Conservation (phyloP, 306 rosid genomes). For the Begonia masoniana region DNA sequence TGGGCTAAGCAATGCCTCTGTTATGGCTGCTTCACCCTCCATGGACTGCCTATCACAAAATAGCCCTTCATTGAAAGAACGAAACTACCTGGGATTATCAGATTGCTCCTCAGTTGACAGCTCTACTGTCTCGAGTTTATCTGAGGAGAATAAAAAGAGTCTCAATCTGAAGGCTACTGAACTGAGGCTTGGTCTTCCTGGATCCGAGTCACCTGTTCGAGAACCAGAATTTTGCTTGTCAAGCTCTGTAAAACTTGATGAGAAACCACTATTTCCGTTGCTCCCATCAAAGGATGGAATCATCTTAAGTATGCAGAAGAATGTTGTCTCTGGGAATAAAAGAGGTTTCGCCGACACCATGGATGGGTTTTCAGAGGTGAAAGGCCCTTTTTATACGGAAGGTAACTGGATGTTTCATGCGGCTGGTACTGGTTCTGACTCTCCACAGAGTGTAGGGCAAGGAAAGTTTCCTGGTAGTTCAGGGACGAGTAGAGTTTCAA, state of each 20-base stretch:
- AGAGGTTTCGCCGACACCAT: conserved; percentile 81
- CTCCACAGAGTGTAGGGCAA: conserved; percentile 28
- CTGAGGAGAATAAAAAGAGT: conserved; percentile 36
- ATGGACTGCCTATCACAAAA: conserved; percentile 46
- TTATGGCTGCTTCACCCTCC: conserved; percentile 33
- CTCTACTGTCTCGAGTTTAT: conserved; percentile 44
- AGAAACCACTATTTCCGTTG: conserved; percentile 74
- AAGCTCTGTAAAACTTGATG: conserved; percentile 42
- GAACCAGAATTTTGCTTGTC: conserved; percentile 29
- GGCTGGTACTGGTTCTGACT: conserved; percentile 23
- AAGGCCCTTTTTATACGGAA: conserved; percentile 15
- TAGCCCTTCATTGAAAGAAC: conserved; percentile 54
- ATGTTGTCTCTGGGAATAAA: conserved; percentile 68
- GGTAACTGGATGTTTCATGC: conserved; percentile 25
- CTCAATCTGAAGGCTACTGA: conserved; percentile 82
- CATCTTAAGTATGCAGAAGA: conserved; percentile 31
- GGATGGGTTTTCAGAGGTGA: conserved; percentile 61
- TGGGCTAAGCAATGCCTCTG: conserved; percentile 38
- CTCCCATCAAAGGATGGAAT: conserved; percentile 77
- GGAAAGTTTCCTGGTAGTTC: conserved; percentile 56
- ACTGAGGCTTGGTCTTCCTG: conserved; percentile 88
- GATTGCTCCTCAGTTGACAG: conserved; percentile 96
- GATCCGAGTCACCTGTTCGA: conserved; percentile 76
- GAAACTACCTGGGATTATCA: conserved; percentile 73
- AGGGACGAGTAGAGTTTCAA: conserved; percentile 18